These are phyloP conservation scores for Pseudocercospora musae DNA, from an alignment of 2,329 filamentous ascomycete genomes.

Conservation along the genomic window DNA sequence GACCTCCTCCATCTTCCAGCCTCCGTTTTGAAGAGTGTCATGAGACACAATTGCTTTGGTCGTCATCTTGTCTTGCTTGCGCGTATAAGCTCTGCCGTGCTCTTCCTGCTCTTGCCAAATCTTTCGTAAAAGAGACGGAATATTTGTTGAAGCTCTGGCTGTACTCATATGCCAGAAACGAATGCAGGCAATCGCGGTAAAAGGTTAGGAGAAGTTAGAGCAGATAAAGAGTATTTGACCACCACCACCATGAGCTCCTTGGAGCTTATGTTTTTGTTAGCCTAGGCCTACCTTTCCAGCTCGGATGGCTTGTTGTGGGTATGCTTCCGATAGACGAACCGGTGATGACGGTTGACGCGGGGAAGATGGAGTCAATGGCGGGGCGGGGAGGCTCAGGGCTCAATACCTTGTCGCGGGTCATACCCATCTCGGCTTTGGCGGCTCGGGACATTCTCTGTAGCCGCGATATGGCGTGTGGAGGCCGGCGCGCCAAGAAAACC, in stretches of 20 bases:
- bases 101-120: conserved; percentile 28
- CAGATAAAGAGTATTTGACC: not conserved
- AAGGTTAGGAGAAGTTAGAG: not conserved
- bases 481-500: not conserved
- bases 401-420: not conserved
- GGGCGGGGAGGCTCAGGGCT: not conserved
- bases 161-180: conserved; percentile 10
- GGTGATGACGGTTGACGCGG: not conserved
- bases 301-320: not conserved
- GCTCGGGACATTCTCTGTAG: not conserved
- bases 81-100: conserved; percentile 8
- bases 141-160: conserved; percentile 28
- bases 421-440: not conserved
- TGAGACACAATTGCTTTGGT: conserved; percentile 40
- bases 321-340: not conserved
- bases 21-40: conserved; percentile 36
- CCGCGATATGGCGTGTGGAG: not conserved
- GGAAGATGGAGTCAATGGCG: not conserved
- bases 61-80: conserved; percentile 18
- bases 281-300: conserved; percentile 2
- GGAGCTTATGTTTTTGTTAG: not conserved
- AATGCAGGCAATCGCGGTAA: conserved; percentile 8
- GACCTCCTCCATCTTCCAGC: conserved; percentile 43
- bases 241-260: not conserved
- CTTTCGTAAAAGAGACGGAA: conserved; percentile 26